These are phyloP conservation scores for Cladochytrium replicatum DNA, from an alignment of 192 early-diverging fungal genomes.

Conservation along the genomic window DNA sequence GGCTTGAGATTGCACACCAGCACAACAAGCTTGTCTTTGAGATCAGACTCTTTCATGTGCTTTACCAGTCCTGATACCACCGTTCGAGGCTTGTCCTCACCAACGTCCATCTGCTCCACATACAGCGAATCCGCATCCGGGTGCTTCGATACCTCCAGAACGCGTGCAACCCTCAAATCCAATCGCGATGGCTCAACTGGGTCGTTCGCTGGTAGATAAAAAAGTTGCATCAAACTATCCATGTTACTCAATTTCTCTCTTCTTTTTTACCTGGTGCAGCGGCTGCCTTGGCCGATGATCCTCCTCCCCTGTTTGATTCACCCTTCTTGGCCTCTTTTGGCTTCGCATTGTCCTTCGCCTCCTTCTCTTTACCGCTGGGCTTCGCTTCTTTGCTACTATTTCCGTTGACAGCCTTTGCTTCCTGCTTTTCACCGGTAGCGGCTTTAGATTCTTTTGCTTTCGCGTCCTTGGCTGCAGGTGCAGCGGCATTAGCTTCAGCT, in stretches of 20 bases:
- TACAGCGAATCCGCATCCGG: constrained; percentile 85
- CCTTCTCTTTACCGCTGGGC: constrained; percentile 3
- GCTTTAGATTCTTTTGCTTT: too few species aligned
- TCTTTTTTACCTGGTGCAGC: constrained; percentile 15
- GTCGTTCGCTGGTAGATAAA: too few species aligned
- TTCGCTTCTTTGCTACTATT: too few species aligned
- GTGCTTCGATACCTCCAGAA: constrained; percentile 69
- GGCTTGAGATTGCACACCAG: constrained; percentile 91
- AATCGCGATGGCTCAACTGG: constrained; percentile 71
- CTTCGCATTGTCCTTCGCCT: constrained; percentile 6
- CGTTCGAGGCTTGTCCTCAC: constrained; percentile 64
- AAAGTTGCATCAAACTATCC: too few species aligned
- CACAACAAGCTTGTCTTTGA: constrained; percentile 24
- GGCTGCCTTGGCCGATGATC: constrained; percentile 1
- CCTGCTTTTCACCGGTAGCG: too few species aligned
- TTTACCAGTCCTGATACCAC: constrained; percentile 87
- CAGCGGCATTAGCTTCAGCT: too few species aligned
- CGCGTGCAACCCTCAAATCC: constrained; percentile 83
- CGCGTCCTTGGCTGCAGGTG: too few species aligned
- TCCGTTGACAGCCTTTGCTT: too few species aligned
- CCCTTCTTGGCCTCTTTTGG: not conserved
- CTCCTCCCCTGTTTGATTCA: constrained; percentile 14
- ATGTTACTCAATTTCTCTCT: too few species aligned
- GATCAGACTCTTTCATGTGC: constrained; percentile 56
- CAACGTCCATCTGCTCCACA: constrained; percentile 82